Conservation (phyloP, 1,284 basidiomycete species). For the Omphalotus olearius region DNA sequence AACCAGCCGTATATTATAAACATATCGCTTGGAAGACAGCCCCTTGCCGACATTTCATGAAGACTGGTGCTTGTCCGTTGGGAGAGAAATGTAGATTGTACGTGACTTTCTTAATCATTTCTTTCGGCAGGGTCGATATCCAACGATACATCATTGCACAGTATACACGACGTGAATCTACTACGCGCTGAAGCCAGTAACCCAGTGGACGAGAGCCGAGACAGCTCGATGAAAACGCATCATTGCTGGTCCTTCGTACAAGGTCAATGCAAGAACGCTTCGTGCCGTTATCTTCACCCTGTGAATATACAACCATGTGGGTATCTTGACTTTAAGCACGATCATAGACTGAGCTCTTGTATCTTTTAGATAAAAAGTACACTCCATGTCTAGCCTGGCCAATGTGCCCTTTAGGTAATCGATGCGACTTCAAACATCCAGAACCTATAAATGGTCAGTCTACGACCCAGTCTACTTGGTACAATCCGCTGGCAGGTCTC, state of each 20-base stretch:
- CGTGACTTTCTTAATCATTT: slow-evolving; percentile 17
- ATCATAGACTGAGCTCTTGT: slow-evolving; percentile 15
- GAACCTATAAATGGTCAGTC: slow-evolving; percentile 1
- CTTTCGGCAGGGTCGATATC: background rate
- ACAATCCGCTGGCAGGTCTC: too few relatives aligned
- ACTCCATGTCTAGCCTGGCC: slow-evolving; percentile 35
- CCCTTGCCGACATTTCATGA: slow-evolving; percentile 39
- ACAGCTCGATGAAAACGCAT: slow-evolving; percentile 20
- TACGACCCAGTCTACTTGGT: background rate
- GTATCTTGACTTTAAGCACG: slow-evolving; percentile 11
- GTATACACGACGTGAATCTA: slow-evolving; percentile 35
- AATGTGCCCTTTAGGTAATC: slow-evolving; percentile 23
- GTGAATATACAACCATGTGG: slow-evolving; percentile 28
- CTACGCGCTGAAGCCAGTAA: slow-evolving; percentile 18
- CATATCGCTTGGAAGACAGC: slow-evolving; percentile 31
- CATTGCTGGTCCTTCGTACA: slow-evolving; percentile 38
- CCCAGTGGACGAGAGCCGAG: background rate
- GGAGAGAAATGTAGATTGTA: slow-evolving; percentile 43
- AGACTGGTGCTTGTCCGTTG: slow-evolving; percentile 40
- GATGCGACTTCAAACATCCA: slow-evolving; percentile 28
- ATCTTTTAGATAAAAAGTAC: slow-evolving; percentile 24
- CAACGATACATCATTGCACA: slow-evolving; percentile 17
- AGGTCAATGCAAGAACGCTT: slow-evolving; percentile 27
- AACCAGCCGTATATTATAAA: slow-evolving; percentile 16
- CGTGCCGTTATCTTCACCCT: slow-evolving; percentile 33